Base-by-base conservation (phyloP, 31 red algal genomes). In the Odonthalia washingtoniensis region DNA sequence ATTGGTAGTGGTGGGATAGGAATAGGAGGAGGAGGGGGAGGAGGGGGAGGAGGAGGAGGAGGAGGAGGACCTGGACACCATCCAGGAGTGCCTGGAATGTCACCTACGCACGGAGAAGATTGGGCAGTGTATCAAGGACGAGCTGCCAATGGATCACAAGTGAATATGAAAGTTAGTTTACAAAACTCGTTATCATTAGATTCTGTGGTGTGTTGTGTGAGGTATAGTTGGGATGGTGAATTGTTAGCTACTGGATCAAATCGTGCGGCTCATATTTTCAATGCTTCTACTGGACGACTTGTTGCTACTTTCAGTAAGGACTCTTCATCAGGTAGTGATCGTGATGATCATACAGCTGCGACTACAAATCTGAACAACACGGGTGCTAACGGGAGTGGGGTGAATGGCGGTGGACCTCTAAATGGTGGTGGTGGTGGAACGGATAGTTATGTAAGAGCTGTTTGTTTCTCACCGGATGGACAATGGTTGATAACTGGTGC, bases 381-480 rank as follows among this genome's bases (percentile, higher is more conserved):
- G n/a, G n/a, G n/a, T n/a, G n/a, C n/a, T n/a, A n/a, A n/a, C n/a
- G n/a, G n/a, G n/a, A n/a, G n/a, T n/a, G n/a, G n/a, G n/a, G n/a
- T n/a, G n/a, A n/a, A n/a, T n/a, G n/a, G n/a, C n/a, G n/a, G n/a
- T n/a, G n/a, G n/a, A n/a, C n/a, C n/a, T 35, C 32, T 72, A 46
- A 9, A 70, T 75, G n/a, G 87, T 76, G 12, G n/a, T n/a, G 63
- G 14, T 39, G 46, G 31, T 1, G 46, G 65, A 35, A 27, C 37
- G 4, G 93, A 95, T 87, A 83, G 78, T 42, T 98, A 95, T 63
- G 83, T 98, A 34, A 88, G 96, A 5, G 96, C 96, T 4, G 96
- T 98, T 2, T 94, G 92, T 64, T 98, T 98, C 68, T 94, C 96
- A 52, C 92, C 96, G n/a, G 96, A 98, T 82, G 96, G 96, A 6